Percentiles rank a stretch among this genome's conserved stretches.
Conservation (phyloP, 352 stramenopile species). For the Globisporangium nunn region DNA sequence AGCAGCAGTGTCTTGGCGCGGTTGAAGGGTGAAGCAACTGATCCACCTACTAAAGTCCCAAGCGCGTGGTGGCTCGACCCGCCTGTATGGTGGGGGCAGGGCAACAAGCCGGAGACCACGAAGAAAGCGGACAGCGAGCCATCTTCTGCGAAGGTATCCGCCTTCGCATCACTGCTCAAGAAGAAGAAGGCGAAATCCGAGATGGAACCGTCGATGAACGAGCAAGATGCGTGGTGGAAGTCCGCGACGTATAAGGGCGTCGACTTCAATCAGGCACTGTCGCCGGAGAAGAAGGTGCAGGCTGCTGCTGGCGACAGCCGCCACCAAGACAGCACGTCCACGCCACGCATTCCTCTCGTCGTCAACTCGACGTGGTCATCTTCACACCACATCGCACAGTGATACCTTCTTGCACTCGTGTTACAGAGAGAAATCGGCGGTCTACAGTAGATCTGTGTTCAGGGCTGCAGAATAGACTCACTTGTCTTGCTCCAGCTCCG, state of each 20-base stretch:
- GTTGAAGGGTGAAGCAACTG: constrained; percentile 8
- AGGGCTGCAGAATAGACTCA: not conserved
- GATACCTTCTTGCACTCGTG: not conserved
- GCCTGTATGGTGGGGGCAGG: constrained; percentile 52
- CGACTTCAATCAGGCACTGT: constrained; percentile 42
- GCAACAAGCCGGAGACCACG: not conserved
- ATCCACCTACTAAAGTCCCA: constrained; percentile 11
- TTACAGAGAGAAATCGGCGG: not conserved
- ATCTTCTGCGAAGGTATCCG: constrained; percentile 12
- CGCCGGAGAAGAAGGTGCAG: constrained; percentile 11
- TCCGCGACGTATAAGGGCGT: constrained; percentile 64
- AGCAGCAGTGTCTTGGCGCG: constrained; percentile 1
- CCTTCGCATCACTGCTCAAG: constrained; percentile 16
- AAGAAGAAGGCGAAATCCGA: constrained; percentile 10
- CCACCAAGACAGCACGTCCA: constrained; percentile 9
- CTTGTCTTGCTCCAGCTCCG: not conserved
- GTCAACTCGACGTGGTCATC: constrained; percentile 37
- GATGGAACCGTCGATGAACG: constrained; percentile 5
- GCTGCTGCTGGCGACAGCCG: constrained; percentile 9
- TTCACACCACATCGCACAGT: constrained; percentile 8
- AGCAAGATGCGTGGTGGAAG: constrained; percentile 61
- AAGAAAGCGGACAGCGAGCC: constrained; percentile 24
- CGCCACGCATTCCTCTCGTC: constrained; percentile 26
- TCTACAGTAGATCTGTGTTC: not conserved
- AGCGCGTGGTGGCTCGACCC: constrained; percentile 61